These are phyloP conservation scores for Coemansia sp. DNA, from an alignment of 192 early-diverging fungal genomes.

Conservation along the genomic window DNA sequence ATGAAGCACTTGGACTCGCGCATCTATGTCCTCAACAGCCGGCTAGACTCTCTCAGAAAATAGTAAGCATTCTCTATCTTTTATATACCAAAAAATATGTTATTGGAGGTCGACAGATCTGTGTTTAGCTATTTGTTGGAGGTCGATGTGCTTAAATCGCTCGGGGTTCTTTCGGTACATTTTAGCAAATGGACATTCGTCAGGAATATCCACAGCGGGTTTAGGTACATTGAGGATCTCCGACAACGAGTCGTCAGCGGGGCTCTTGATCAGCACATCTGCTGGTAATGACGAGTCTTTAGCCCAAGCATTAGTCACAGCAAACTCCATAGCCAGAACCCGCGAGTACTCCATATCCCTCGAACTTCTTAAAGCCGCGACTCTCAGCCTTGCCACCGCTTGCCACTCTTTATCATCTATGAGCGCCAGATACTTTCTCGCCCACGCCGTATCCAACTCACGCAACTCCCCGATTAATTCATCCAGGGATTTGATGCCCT, in stretches of 20 bases:
- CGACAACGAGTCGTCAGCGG: neutral
- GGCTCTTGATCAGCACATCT: neutral
- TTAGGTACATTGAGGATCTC: neutral
- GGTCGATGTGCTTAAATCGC: slow-evolving; percentile 40
- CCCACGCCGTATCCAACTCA: slow-evolving; percentile 24
- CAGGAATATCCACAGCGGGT: slow-evolving; percentile 19
- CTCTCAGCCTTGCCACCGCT: slow-evolving; percentile 17
- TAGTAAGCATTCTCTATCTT: neutral
- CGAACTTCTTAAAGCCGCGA: slow-evolving; percentile 26
- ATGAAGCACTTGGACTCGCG: slow-evolving; percentile 67
- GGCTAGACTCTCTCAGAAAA: slow-evolving; percentile 43
- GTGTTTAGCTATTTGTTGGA: slow-evolving; percentile 32
- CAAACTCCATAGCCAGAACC: slow-evolving; percentile 31
- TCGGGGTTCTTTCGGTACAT: slow-evolving; percentile 54
- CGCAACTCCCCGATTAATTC: slow-evolving; percentile 16
- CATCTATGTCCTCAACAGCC: slow-evolving; percentile 65
- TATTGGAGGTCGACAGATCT: slow-evolving; percentile 25
- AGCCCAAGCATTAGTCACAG: slow-evolving; percentile 21
- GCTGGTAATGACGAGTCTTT: neutral
- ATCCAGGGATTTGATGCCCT: neutral
- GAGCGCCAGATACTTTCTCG: slow-evolving; percentile 18
- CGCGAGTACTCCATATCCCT: slow-evolving; percentile 32
- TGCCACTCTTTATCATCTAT: neutral
- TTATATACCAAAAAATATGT: neutral
- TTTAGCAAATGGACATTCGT: slow-evolving; percentile 51